Base-by-base conservation (phyloP, 345 rosid genomes). In the Eucalyptus sp. region DNA sequence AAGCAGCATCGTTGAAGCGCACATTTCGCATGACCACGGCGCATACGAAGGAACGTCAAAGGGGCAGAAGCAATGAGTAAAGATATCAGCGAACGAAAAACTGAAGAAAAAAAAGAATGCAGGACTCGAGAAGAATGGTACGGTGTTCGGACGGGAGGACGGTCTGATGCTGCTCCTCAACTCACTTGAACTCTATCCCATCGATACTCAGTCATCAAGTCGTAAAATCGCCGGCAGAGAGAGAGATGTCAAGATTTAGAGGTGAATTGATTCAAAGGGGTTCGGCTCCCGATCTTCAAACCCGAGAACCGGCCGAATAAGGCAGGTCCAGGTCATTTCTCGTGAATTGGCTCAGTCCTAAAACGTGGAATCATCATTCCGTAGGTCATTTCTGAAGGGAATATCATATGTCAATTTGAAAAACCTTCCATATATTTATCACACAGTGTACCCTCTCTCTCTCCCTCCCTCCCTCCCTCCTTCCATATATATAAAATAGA, bases 291-390 rank as follows among this genome's bases (percentile, higher is more conserved):
- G 1, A 8, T 33, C 7, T 33, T 68, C 1, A 4, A 10, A 68
- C 33, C 0, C 3, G 11, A 33, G 25, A 68, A 68, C 10, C 2
- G 1, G 20, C 3, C 2, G 0, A 1, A 68, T 16, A 31, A 31
- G 13, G 43, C 2, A 31, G 4, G 43, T 31, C 16, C 1, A 9
- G 4, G 43, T 68, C 43, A 17, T 31, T 31, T 31, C 13, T 12
- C 3, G 2, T 5, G n/a, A 25, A 22, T 5, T 56, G 2, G 0
- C 62, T 9, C 1, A 56, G 5, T 56, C 27, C 29, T 56, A 56
- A 56, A 9, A 24, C 1, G 12, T 9, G 29, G 29, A 56, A 56
- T 56, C 62, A 9, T 24, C 17, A 51, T 17, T 51, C 8, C 4
- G 1, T 17, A 13, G 13, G 62, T 56, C 62, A 22, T 9, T 56